A percentile compares a stretch with the other conserved stretches of the same genome.
These are phyloP conservation scores for Sphaerobolus stellatus DNA, from an alignment of 1,284 basidiomycete genomes.

Conservation along the genomic window DNA sequence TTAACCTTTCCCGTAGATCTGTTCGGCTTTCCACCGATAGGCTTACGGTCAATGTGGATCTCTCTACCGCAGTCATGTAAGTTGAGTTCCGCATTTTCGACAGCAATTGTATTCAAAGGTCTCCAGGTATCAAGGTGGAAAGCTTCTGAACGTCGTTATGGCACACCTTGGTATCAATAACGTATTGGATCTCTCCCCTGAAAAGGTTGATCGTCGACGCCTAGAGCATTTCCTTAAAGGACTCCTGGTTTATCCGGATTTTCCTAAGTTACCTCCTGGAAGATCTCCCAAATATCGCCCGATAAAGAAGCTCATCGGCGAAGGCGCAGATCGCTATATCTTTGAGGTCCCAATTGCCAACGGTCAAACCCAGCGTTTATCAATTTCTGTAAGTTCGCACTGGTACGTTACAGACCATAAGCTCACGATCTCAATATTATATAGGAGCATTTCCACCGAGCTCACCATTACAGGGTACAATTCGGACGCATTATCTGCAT, in stretches of 20 bases:
- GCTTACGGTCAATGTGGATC: slow-evolving; percentile 1
- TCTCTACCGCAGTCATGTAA: slow-evolving; percentile 6
- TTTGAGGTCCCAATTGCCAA: background rate
- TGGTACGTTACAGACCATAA: background rate
- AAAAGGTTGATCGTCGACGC: background rate
- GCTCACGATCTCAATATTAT: background rate
- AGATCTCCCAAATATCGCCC: background rate
- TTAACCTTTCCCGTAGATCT: background rate
- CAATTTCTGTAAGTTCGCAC: background rate
- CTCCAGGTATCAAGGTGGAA: slow-evolving; percentile 6
- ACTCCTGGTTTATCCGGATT: background rate
- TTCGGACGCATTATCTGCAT: slow-evolving; percentile 5
- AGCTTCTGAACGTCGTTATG: background rate
- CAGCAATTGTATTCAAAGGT: background rate
- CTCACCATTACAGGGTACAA: background rate
- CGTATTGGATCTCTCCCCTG: background rate
- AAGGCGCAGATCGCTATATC: background rate
- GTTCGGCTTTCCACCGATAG: slow-evolving; percentile 1
- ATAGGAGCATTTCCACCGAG: background rate
- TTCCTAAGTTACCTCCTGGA: background rate
- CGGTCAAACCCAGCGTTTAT: background rate
- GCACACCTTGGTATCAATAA: background rate
- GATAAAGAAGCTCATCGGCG: background rate
- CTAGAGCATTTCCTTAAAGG: slow-evolving; percentile 1
- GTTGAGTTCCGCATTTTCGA: background rate